Evolutionary conservation across 2,329 filamentous ascomycete species (phyloP), one percentile per base, ranked within the genome.

Genomic region (Fusarium buharicum): DNA sequence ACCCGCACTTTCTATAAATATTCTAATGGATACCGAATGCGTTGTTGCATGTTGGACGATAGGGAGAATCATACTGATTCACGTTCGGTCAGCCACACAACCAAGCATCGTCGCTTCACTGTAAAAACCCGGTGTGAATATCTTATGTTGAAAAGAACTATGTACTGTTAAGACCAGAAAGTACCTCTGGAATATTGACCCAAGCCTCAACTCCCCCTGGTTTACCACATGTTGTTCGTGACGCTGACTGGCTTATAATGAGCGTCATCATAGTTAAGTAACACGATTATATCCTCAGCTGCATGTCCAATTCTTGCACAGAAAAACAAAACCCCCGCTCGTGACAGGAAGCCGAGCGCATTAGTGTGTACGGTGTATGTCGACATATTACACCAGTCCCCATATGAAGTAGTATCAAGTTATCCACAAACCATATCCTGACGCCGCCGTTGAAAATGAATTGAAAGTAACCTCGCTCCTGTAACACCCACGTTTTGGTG

Each of bases 381-480:
- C 33, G 40, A 50, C 43, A 50, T 47, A 62, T 59, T 52, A 59
- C 57, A 53, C 55, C 62, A 36, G 47, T 55, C 22, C 22, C 22
- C 34, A 27, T 27, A 56, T 54, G 27, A 59, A 53, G 33, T 24
- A 60, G 39, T 39, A 60, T 54, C 36, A 59, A 65, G 37, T 55
- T 62, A 62, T 60, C 50, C 51, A 56, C 56, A 61, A 68, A 43
- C 48, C 58, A 46, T 61, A 28, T 68, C 66, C 48, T 59, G 62
- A 70, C 68, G 68, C 68, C 68, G 52, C 50, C 51, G 30, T 51
- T 68, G 55, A 62, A 64, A 56, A 59, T 60, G 55, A 67, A 60
- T 51, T 37, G 22, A 53, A 59, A 28, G 20, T 40, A 55, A 54
- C 28, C 27, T 27, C 18, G 27, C 44, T 54, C 47, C 45, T 44